phyloP scores from a whole-genome alignment of 2,329 filamentous ascomycete species.

The Fusarium nisikadoi region DNA sequence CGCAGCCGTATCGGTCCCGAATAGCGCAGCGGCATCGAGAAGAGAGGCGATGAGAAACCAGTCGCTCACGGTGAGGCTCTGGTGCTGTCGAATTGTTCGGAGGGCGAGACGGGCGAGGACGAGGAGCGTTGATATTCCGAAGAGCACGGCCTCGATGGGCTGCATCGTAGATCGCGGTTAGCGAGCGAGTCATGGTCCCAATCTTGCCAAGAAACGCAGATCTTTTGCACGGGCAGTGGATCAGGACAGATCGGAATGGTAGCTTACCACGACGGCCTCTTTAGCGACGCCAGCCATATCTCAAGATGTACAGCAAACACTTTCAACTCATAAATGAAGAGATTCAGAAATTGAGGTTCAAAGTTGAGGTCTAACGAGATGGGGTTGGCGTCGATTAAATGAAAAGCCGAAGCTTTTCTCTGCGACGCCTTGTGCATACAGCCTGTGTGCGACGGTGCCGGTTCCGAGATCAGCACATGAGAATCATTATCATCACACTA shows the following conservation, averaged over 20 bases:
- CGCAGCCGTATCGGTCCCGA: slow-evolving; percentile 41
- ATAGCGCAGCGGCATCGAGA: slow-evolving; percentile 42
- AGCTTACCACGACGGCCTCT: slow-evolving; percentile 34
- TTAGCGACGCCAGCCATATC: slow-evolving; percentile 29
- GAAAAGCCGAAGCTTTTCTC: background rate
- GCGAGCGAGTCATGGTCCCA: slow-evolving; percentile 1
- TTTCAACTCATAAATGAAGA: background rate
- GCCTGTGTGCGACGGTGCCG: background rate
- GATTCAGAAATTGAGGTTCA: background rate
- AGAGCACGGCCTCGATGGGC: slow-evolving; percentile 45
- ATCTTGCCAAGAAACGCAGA: slow-evolving; percentile 1
- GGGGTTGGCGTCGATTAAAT: slow-evolving; percentile 29
- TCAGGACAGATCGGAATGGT: background rate
- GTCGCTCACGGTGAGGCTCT: slow-evolving; percentile 45
- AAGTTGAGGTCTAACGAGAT: background rate
- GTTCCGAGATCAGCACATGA: background rate
- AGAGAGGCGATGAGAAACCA: slow-evolving; percentile 44
- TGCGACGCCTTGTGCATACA: slow-evolving; percentile 8
- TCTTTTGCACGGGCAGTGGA: background rate
- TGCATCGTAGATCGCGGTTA: slow-evolving; percentile 20
- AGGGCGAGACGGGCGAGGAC: slow-evolving; percentile 39
- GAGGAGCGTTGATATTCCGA: slow-evolving; percentile 37
- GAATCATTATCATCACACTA: background rate
- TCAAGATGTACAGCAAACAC: background rate
- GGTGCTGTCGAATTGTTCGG: slow-evolving; percentile 40